These are phyloP conservation scores for Gonium pectorale DNA, from an alignment of 139 green algal genomes.

Conservation along the genomic window DNA sequence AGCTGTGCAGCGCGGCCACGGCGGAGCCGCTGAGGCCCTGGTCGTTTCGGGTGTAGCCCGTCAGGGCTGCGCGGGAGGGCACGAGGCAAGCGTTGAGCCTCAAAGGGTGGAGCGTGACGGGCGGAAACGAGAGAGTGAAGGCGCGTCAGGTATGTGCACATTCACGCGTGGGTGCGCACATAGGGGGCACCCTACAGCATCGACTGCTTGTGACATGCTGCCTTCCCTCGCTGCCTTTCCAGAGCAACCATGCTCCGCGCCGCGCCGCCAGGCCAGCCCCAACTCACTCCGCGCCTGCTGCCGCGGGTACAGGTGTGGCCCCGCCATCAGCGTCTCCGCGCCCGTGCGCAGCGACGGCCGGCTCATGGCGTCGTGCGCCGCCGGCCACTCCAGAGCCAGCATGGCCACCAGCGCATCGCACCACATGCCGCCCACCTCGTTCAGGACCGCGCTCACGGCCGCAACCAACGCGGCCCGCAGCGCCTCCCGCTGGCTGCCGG, in stretches of 20 bases:
- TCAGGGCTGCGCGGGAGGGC: background rate
- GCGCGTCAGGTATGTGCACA: no score
- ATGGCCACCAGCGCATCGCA: conserved; percentile 79
- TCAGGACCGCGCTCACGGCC: conserved; percentile 48
- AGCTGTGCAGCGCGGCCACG: conserved; percentile 62
- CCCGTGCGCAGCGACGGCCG: conserved; percentile 56
- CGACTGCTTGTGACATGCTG: no score
- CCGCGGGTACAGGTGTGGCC: conserved; percentile 50
- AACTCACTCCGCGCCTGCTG: conserved; percentile 30
- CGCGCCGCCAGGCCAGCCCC: no score
- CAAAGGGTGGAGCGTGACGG: no score
- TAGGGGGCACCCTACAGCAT: no score
- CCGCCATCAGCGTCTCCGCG: conserved; percentile 57
- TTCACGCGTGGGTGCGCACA: no score
- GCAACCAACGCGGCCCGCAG: conserved; percentile 53
- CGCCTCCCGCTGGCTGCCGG: conserved; percentile 35
- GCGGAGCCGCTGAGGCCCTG: conserved; percentile 57
- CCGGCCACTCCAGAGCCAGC: conserved; percentile 74
- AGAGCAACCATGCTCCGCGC: no score
- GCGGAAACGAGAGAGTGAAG: no score
- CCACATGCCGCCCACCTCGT: conserved; percentile 76
- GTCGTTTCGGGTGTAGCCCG: background rate
- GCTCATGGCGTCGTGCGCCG: conserved; percentile 36
- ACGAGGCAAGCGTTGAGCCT: no score
- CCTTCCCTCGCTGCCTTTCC: no score